phyloP scores from a whole-genome alignment of 139 green algal species.

The Coccomyxa sp. region DNA sequence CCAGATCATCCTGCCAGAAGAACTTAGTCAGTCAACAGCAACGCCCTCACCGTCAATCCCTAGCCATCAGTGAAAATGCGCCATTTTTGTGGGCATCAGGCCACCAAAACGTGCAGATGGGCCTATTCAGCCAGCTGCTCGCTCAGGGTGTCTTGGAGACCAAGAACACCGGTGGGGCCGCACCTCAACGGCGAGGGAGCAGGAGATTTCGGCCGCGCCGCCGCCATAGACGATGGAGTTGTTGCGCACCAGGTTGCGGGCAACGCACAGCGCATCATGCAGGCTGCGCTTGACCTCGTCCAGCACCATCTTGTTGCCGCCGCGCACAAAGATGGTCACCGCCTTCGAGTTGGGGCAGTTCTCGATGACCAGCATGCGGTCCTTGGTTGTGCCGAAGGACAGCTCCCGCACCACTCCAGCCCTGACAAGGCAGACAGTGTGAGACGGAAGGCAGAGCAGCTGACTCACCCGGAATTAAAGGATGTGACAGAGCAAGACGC shows the following conservation, averaged over 20 bases:
- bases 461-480: too few relatives aligned
- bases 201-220: slow-evolving; percentile 90
- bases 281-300: slow-evolving; percentile 93
- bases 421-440: not conserved
- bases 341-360: slow-evolving; percentile 89
- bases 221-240: slow-evolving; percentile 97
- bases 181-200: slow-evolving; percentile 77
- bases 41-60: too few relatives aligned
- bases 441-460: not conserved
- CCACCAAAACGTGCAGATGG: too few relatives aligned
- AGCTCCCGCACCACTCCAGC: slow-evolving; percentile 55
- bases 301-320: slow-evolving; percentile 93
- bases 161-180: not conserved
- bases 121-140: too few relatives aligned
- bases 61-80: too few relatives aligned
- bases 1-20: too few relatives aligned
- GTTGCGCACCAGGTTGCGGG: slow-evolving; percentile 92
- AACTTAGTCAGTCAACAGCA: too few relatives aligned
- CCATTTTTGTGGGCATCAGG: too few relatives aligned
- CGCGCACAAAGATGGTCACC: slow-evolving; percentile 95
- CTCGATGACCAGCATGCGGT: slow-evolving; percentile 95
- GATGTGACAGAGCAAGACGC: too few relatives aligned
- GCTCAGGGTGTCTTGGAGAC: too few relatives aligned
- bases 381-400: slow-evolving; percentile 94
- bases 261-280: slow-evolving; percentile 98